phyloP scores from a whole-genome alignment of 139 green algal species.

The Chlorella sp. region DNA sequence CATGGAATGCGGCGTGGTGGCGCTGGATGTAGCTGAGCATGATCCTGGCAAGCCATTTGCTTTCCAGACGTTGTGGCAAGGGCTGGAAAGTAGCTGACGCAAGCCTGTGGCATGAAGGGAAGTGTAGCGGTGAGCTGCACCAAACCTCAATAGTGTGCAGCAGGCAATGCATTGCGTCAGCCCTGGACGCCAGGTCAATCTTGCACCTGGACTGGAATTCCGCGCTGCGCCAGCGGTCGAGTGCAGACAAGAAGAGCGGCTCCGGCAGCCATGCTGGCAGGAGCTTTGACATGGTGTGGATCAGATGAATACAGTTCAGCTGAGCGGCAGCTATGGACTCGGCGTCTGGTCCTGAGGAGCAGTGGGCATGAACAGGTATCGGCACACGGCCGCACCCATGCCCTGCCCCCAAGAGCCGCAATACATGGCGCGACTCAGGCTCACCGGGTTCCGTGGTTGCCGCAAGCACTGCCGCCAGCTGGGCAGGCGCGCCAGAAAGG shows the following conservation, averaged over 20 bases:
- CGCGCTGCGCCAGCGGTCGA: conserved; percentile 66
- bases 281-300: conserved; percentile 82
- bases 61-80: conserved; percentile 74
- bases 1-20: conserved; percentile 67
- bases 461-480: not conserved
- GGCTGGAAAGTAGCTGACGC: conserved; percentile 53
- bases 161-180: too few species aligned
- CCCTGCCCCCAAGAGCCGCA: too few species aligned
- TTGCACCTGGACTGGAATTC: conserved; percentile 49
- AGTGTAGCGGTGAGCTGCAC: too few species aligned
- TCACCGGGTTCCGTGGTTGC: not conserved
- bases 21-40: conserved; percentile 79
- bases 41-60: conserved; percentile 84
- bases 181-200: too few species aligned
- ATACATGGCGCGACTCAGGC: too few species aligned
- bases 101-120: conserved; percentile 51
- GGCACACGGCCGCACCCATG: too few species aligned
- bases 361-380: too few species aligned
- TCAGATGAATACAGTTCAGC: conserved; percentile 83
- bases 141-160: too few species aligned
- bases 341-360: conserved; percentile 1
- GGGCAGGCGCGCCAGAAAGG: not conserved
- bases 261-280: conserved; percentile 77
- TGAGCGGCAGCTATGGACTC: conserved; percentile 8
- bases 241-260: conserved; percentile 59